phyloP scores from a whole-genome alignment of 352 stramenopile species.

The Globisporangium lucens region DNA sequence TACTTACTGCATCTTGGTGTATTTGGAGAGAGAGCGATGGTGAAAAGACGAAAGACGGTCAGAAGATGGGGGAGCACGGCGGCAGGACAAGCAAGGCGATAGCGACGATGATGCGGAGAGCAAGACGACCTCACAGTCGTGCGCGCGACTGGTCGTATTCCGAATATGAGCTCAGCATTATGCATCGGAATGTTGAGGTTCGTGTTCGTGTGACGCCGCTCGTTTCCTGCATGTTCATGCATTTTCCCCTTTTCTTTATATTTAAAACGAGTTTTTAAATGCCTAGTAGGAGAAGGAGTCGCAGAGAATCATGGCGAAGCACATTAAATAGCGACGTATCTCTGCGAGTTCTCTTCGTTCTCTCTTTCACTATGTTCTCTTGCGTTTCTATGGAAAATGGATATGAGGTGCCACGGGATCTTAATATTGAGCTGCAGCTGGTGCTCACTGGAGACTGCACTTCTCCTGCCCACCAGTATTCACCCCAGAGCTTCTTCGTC shows the following conservation, averaged over 20 bases:
- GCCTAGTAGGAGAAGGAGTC: background rate
- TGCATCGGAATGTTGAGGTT: no score
- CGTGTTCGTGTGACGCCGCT: background rate
- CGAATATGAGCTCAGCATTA: background rate
- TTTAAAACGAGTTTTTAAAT: slow-evolving; percentile 14
- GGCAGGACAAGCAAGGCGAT: background rate
- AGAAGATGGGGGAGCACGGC: slow-evolving; percentile 4
- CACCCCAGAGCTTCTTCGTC: background rate
- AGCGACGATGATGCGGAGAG: background rate
- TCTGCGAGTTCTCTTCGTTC: background rate
- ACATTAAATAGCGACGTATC: slow-evolving; percentile 6
- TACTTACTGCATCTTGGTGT: background rate
- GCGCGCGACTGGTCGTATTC: background rate
- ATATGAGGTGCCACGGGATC: background rate
- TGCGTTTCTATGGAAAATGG: background rate
- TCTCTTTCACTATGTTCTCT: background rate
- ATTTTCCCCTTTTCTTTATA: slow-evolving; percentile 1
- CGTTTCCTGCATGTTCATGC: background rate
- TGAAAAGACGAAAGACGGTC: background rate
- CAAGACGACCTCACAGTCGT: background rate
- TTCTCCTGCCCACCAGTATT: slow-evolving; percentile 40
- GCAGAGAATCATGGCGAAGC: background rate
- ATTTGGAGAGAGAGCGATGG: background rate
- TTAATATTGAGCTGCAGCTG: background rate
- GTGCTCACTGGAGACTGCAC: slow-evolving; percentile 28